Conservation (phyloP, 352 stramenopile genomes). For the Phytopythium delawarense region DNA sequence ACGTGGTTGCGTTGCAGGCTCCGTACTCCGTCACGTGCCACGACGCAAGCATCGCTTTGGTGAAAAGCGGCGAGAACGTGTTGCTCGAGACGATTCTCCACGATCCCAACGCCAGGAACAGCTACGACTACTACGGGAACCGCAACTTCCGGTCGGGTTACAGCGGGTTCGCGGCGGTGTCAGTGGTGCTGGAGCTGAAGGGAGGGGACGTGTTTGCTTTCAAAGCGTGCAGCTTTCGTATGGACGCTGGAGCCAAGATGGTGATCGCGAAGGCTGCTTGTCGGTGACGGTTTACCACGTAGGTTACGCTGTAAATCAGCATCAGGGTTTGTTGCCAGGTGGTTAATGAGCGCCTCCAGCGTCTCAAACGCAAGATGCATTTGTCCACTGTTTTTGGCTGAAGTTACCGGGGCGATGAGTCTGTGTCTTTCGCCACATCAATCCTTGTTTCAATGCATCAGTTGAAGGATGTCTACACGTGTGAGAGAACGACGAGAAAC, state of each 20-base stretch:
- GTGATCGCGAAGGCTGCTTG: background rate
- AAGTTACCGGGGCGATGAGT: too few species aligned
- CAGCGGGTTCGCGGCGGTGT: background rate
- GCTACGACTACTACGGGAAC: background rate
- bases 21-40: background rate
- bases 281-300: too few species aligned
- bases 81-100: background rate
- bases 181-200: background rate
- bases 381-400: too few species aligned
- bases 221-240: background rate
- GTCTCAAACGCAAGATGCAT: too few species aligned
- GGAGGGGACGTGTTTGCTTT: background rate
- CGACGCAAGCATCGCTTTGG: background rate
- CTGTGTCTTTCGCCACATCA: too few species aligned
- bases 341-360: too few species aligned
- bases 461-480: too few species aligned
- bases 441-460: too few species aligned
- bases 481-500: too few species aligned
- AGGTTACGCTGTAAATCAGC: too few species aligned
- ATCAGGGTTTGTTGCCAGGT: too few species aligned
- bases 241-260: background rate
- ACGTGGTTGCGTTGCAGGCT: background rate
- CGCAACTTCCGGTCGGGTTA: background rate
- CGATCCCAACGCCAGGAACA: background rate
- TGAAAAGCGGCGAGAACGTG: background rate